A percentile compares a stretch with the other conserved stretches of the same genome.
Evolutionary conservation across 2,329 filamentous ascomycete genomes (phyloP).

Genomic region (Hypoxylon sp.): DNA sequence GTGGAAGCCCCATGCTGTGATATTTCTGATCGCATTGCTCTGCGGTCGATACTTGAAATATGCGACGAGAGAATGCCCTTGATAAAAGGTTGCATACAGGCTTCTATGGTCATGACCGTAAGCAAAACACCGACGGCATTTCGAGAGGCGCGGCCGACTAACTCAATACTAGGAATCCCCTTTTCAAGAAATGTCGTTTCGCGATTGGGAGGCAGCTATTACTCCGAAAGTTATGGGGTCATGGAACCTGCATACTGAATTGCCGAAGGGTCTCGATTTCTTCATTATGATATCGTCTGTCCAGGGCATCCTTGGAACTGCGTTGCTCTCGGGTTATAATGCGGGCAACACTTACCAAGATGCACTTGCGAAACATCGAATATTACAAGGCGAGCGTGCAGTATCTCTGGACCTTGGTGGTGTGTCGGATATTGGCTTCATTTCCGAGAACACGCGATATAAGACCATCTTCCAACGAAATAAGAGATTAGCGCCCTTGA

Average conservation of each 20-base stretch:
- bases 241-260: conserved; percentile 52
- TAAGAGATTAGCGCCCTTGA: background rate
- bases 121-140: no score
- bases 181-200: conserved; percentile 59
- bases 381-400: conserved; percentile 45
- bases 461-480: background rate
- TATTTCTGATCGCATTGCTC: conserved; percentile 6
- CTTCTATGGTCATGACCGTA: conserved; percentile 51
- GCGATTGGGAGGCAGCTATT: conserved; percentile 57
- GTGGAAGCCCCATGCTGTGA: conserved; percentile 32
- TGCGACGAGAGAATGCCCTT: conserved; percentile 45
- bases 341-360: conserved; percentile 58
- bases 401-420: background rate
- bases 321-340: conserved; percentile 56
- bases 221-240: conserved; percentile 59
- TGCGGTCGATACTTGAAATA: background rate
- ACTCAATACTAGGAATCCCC: conserved; percentile 35
- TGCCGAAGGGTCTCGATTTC: conserved; percentile 58
- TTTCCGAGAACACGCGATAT: background rate
- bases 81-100: conserved; percentile 55
- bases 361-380: conserved; percentile 53
- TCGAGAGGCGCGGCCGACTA: no score
- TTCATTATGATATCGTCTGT: conserved; percentile 61
- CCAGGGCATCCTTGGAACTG: conserved; percentile 53
- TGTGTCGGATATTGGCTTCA: background rate